These are phyloP conservation scores for Alliaria petiolata DNA, from an alignment of 345 rosid species.

Conservation along the genomic window DNA sequence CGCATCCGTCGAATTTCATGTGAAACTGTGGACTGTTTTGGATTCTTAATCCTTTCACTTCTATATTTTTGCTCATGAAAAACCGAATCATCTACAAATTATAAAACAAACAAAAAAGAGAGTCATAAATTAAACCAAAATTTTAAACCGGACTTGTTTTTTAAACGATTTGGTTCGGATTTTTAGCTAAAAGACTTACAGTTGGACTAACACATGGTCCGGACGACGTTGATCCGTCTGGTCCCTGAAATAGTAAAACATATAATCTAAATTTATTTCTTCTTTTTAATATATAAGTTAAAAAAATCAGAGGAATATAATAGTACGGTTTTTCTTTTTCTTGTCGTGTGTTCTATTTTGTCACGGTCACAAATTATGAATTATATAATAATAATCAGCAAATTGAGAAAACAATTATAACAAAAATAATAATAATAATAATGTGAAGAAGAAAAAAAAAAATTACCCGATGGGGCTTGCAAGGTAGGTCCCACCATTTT, in stretches of 20 bases:
- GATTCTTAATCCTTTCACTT: conserved; percentile 55
- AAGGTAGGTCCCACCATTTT: conserved; percentile 98
- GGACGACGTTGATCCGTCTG: conserved; percentile 46
- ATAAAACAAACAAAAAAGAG: not conserved
- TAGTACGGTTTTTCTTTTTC: conserved; percentile 14
- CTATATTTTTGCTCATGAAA: conserved; percentile 93
- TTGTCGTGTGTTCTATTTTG: conserved; percentile 9
- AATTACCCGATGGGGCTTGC: conserved; percentile 94
- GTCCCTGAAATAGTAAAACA: conserved; percentile 53
- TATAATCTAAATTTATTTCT: not conserved
- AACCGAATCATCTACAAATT: conserved; percentile 70
- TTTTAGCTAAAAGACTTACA: conserved; percentile 41
- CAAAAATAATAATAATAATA: not conserved
- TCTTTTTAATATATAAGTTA: not conserved
- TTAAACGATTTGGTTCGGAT: not conserved
- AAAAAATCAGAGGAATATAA: not conserved
- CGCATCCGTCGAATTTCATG: conserved; percentile 94
- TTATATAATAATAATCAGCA: not conserved
- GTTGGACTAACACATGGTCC: conserved; percentile 90
- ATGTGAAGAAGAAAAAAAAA: not conserved
- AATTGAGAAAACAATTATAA: not conserved
- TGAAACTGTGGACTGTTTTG: conserved; percentile 96
- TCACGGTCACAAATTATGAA: not conserved
- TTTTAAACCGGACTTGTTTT: not conserved
- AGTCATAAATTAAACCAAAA: not conserved